Percentiles rank a stretch among this genome's conserved stretches.
These are phyloP conservation scores for Naganishia vishniacii DNA, from an alignment of 768 basidiomycete genomes.

Conservation along the genomic window DNA sequence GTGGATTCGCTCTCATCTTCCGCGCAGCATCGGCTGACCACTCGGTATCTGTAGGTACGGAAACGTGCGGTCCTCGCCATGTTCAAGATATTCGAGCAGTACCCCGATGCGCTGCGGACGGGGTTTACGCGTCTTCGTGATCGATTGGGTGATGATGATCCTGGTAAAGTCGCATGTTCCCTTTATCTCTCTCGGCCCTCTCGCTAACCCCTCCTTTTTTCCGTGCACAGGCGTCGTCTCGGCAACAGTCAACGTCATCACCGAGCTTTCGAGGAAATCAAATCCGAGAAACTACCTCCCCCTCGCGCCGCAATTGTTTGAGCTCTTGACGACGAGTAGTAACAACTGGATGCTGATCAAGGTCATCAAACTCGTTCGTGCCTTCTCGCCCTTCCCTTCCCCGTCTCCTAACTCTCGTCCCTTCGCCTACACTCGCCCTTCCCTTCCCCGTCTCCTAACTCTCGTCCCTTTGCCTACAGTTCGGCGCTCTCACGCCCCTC, in stretches of 20 bases:
- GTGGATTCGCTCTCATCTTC: too few species aligned
- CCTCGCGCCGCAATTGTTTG: conserved; percentile 87
- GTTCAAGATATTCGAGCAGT: conserved; percentile 71
- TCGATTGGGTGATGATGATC: conserved; percentile 50
- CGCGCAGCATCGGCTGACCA: too few species aligned
- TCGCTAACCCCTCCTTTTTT: background rate
- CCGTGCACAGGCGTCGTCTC: conserved; percentile 89
- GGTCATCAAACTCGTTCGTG: conserved; percentile 81
- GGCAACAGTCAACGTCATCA: conserved; percentile 86
- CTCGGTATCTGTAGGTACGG: conserved; percentile 66
- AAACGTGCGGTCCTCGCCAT: conserved; percentile 82
- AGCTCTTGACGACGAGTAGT: conserved; percentile 81
- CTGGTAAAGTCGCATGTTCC: conserved; percentile 55
- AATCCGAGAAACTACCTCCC: conserved; percentile 75
- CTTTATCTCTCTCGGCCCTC: conserved; percentile 24
- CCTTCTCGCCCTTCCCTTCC: background rate
- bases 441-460: background rate
- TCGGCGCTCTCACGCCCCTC: conserved; percentile 82
- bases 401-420: background rate
- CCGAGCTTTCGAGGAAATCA: conserved; percentile 71
- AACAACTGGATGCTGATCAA: conserved; percentile 99
- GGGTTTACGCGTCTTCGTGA: conserved; percentile 66
- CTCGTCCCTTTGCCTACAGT: conserved; percentile 54
- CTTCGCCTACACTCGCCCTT: conserved; percentile 15
- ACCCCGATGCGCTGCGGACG: conserved; percentile 69